phyloP scores from a whole-genome alignment of 768 basidiomycete species.

The Melanogaster broomeanus region DNA sequence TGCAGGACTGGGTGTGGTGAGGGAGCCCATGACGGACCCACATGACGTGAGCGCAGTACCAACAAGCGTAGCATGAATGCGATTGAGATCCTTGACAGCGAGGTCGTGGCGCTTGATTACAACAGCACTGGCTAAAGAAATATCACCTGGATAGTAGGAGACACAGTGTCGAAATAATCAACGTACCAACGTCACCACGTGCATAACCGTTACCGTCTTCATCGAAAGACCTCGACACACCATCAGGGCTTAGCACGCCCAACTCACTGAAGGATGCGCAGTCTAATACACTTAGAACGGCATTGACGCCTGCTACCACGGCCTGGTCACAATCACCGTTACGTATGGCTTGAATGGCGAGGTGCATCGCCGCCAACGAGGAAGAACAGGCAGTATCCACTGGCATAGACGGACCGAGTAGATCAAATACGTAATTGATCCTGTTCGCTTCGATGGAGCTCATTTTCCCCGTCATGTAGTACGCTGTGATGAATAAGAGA shows the following conservation, averaged over 20 bases:
- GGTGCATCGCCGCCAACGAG: conserved; percentile 40
- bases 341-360: conserved; percentile 41
- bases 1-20: conserved; percentile 37
- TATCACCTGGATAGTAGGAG: not conserved
- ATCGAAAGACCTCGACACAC: conserved; percentile 48
- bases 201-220: conserved; percentile 43
- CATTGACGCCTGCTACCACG: conserved; percentile 40
- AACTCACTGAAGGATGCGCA: conserved; percentile 40
- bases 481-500: conserved; percentile 34
- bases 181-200: not conserved
- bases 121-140: conserved; percentile 27
- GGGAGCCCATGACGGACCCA: conserved; percentile 36
- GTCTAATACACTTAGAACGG: conserved; percentile 41
- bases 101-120: conserved; percentile 42
- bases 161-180: not conserved
- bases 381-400: conserved; percentile 50
- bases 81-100: conserved; percentile 41
- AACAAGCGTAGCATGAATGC: conserved; percentile 44
- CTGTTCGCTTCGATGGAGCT: conserved; percentile 5
- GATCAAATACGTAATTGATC: conserved; percentile 21
- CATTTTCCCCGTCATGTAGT: conserved; percentile 36
- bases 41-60: conserved; percentile 40
- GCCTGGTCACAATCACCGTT: conserved; percentile 46
- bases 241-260: conserved; percentile 38
- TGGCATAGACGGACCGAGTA: conserved; percentile 44